These are phyloP conservation scores for Uncinocarpus reesii DNA, from an alignment of 2,329 filamentous ascomycete genomes.

Conservation along the genomic window DNA sequence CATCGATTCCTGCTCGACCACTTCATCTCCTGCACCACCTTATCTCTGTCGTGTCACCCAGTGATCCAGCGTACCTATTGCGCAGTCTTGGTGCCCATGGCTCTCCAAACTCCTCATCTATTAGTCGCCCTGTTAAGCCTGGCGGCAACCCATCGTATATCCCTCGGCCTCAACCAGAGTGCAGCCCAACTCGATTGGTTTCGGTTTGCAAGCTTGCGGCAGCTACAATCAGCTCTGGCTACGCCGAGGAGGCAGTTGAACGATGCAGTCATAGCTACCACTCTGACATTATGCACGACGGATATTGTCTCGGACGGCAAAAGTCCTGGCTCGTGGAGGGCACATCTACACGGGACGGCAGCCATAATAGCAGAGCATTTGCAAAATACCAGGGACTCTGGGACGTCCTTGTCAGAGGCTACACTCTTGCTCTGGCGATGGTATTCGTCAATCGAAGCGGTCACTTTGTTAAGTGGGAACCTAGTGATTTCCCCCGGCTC, in stretches of 20 bases:
- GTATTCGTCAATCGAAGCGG: constrained; percentile 18
- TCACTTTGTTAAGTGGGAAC: constrained; percentile 16
- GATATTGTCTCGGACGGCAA: constrained; percentile 17
- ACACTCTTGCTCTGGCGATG: constrained; percentile 17
- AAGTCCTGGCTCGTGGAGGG: constrained; percentile 17
- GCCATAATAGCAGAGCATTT: constrained; percentile 17
- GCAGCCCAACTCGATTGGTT: constrained; percentile 13
- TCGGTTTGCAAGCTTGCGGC: constrained; percentile 11
- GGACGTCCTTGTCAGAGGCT: constrained; percentile 9
- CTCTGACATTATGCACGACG: constrained; percentile 16
- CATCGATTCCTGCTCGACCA: constrained; percentile 21
- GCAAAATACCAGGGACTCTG: constrained; percentile 3
- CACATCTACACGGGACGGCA: constrained; percentile 17
- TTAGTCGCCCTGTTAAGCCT: constrained; percentile 18
- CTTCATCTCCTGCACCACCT: constrained; percentile 30
- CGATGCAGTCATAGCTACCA: constrained; percentile 16
- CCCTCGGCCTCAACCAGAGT: constrained; percentile 34
- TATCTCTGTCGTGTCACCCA: constrained; percentile 21
- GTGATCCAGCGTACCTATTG: constrained; percentile 19
- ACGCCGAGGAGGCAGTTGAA: constrained; percentile 10
- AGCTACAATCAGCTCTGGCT: constrained; percentile 13
- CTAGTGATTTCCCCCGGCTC: constrained; percentile 14
- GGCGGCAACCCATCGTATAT: constrained; percentile 19
- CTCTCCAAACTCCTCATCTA: constrained; percentile 18
- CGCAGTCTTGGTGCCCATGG: constrained; percentile 19